Base-by-base conservation (phyloP, 1,284 basidiomycete species). In the Apiotrichum gamsii region DNA sequence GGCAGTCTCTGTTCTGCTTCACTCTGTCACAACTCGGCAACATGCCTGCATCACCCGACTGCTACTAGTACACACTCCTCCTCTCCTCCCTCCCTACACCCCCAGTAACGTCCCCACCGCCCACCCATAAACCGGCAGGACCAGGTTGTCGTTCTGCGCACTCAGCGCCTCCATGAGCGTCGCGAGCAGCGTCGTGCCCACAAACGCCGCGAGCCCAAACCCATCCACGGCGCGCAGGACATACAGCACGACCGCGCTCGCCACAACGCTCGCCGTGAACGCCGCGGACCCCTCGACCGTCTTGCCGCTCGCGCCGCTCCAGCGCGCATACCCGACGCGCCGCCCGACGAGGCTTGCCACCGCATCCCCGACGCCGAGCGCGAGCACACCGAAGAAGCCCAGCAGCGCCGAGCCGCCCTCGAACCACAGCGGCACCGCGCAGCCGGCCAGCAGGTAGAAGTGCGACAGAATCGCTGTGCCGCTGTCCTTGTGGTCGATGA, bases 401-500 rank as follows among this genome's bases (percentile, higher is more conserved):
- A 90, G 73, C 39, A 94, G 75, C 39, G 76, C 77, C 35, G 82
- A 82, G 19, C 82, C 80, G 31, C 87, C 87, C 75, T 98, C 95
- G 44, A 98, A 78, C 95, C 95, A 99, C 20, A 98, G 68, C 18
- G 87, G 85, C 5, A 84, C 83, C 3, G 94, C 91, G 72, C 93
- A 97, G 1, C 95, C 95, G 0, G 90, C 90, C 45, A 99, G 75
- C 38, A 99, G 76, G 75, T 97, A 99, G 64, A 98, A 97, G 72
- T 98, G 95, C 63, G 88, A 91, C 53, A 99, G 72, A 60, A 98
- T 95, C 11, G 93, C 95, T 9, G 94, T 95, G 5, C 95, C 95
- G 39, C 84, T 81, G 70, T 99, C 95, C 75, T 93, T 91, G 60
- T 85, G 72, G 78, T 99, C 95, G 64, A 97, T 76, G 65, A 99